Evolutionary conservation across 2,329 filamentous ascomycete species (phyloP).

Genomic region (Fusarium sp.): DNA sequence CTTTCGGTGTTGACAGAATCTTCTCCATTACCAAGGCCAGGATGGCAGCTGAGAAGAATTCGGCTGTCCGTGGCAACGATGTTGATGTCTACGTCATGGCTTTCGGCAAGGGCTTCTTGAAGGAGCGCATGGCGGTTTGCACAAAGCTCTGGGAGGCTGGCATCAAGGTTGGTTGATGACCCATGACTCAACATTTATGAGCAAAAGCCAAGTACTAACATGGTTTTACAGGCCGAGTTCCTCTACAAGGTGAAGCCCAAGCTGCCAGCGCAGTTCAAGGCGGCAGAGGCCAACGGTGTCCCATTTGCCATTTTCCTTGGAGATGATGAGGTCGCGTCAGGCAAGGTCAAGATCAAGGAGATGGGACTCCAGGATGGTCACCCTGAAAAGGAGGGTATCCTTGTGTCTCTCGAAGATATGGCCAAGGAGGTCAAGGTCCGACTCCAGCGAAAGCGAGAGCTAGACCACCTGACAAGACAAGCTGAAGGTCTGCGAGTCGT

Average conservation of each 20-base stretch:
- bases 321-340: conserved; percentile 86
- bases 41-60: conserved; percentile 73
- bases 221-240: conserved; percentile 77
- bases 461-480: conserved; percentile 57
- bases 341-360: conserved; percentile 89
- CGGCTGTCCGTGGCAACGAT: conserved; percentile 67
- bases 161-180: conserved; percentile 72
- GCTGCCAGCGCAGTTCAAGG: conserved; percentile 89
- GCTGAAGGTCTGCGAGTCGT: conserved; percentile 61
- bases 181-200: not conserved
- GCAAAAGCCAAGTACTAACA: conserved; percentile 37
- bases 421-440: conserved; percentile 70
- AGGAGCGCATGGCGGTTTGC: conserved; percentile 86
- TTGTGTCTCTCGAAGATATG: conserved; percentile 74
- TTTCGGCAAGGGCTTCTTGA: conserved; percentile 87
- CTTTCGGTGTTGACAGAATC: conserved; percentile 95
- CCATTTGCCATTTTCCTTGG: conserved; percentile 92
- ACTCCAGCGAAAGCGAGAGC: conserved; percentile 56
- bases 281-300: conserved; percentile 81
- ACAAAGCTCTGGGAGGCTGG: conserved; percentile 85
- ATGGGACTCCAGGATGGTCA: conserved; percentile 80
- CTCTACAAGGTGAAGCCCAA: conserved; percentile 92
- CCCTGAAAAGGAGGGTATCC: conserved; percentile 88
- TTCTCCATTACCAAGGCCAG: conserved; percentile 88
- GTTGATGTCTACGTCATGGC: conserved; percentile 96